These are phyloP conservation scores for Corymbia maculata DNA, from an alignment of 345 rosid species.

Conservation along the genomic window DNA sequence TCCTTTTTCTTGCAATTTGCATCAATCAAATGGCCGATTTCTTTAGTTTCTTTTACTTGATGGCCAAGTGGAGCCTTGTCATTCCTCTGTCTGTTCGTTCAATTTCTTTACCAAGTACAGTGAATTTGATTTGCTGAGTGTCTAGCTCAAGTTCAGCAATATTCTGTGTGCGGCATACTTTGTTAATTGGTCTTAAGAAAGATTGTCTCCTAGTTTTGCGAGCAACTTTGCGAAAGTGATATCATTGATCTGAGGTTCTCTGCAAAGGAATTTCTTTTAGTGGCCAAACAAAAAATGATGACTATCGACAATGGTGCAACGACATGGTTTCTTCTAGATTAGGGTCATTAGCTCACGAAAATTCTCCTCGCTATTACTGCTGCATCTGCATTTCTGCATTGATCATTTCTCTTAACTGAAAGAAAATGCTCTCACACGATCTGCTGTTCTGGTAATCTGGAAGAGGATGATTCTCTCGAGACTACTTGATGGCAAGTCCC, in stretches of 20 bases:
- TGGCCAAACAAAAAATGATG: neutral
- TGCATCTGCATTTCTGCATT: neutral
- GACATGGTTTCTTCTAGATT: neutral
- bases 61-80: neutral
- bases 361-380: neutral
- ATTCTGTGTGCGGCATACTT: neutral
- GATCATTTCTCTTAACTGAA: neutral
- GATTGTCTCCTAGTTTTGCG: neutral
- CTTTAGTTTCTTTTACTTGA: neutral
- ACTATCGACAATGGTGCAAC: neutral
- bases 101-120: neutral
- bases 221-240: neutral
- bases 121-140: neutral
- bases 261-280: neutral
- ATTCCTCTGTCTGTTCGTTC: neutral
- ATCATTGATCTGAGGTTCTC: neutral
- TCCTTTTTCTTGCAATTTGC: neutral
- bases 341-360: neutral
- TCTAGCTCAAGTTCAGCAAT: neutral
- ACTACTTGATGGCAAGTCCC: too few species aligned
- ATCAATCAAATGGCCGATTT: neutral
- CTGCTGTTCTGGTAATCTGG: too few species aligned
- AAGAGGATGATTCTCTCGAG: too few species aligned
- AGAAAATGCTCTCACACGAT: too few species aligned
- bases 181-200: neutral